Base-by-base conservation (phyloP, 2,329 filamentous ascomycete species). In the Colletotrichum melonis region DNA sequence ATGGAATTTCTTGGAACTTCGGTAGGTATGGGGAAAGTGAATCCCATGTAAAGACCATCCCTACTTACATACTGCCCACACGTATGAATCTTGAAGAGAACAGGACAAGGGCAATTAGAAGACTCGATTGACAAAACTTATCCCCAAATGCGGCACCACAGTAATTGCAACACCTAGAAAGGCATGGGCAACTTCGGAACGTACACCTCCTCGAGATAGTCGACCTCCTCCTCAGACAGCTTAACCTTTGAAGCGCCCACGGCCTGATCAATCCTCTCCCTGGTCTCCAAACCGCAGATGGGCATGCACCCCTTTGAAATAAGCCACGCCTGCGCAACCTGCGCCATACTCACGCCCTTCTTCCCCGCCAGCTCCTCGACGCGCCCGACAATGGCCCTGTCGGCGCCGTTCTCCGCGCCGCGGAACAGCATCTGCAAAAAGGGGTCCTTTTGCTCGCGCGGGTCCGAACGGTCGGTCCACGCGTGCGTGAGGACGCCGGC, bases 231-330 rank as follows among this genome's bases (percentile, higher is more conserved):
- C 32, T 12, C 49, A 4, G n/a, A 62, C 54, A 74, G 12, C 32
- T 62, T 16, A 12, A 74, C 49, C 5, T 32, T 30, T 24, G 57
- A 52, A 0, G 63, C 63, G 7, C 22, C 63, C 9, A 68, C 32
- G 4, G 72, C 72, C 46, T 72, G 72, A 14, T 74, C 68, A 32
- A 74, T 68, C 8, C 72, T 65, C 59, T 74, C 72, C 26, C 30
- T 22, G 22, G 35, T 74, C 54, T 72, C 68, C 22, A 74, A 9
- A 4, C 63, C 68, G 24, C 68, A 72, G 4, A 74, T 49, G 5
- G 68, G 68, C 35, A 52, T 56, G 12, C 62, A 64, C 2, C 68
- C 72, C 46, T 72, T 74, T 8, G 46, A 67, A n/a, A 74, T 12
- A 9, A 72, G 35, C 72, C 68, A 74, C 2, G 68, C 68, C 14